These are phyloP conservation scores for Diaporthe citriasiana DNA, from an alignment of 2,329 filamentous ascomycete species.

Conservation along the genomic window DNA sequence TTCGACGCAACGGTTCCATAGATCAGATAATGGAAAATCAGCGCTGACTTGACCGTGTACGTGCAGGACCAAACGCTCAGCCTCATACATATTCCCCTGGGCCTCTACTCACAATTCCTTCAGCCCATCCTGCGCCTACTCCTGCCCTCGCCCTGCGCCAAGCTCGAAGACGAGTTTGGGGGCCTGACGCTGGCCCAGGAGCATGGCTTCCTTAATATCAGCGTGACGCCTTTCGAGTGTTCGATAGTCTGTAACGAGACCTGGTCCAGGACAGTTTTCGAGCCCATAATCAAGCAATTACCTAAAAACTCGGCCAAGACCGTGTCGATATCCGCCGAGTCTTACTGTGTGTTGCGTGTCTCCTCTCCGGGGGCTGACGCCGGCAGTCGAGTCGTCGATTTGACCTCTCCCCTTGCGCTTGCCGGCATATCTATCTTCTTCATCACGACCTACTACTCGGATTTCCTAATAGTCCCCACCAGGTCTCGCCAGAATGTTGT, in stretches of 20 bases:
- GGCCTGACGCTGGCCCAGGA: conserved; percentile 66
- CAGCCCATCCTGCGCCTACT: conserved; percentile 90
- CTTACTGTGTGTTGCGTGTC: conserved; percentile 90
- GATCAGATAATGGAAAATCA: not conserved
- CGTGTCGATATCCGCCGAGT: conserved; percentile 84
- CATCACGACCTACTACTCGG: conserved; percentile 97
- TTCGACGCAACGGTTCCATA: not conserved
- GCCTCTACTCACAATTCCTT: conserved; percentile 82
- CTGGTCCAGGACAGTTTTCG: conserved; percentile 81
- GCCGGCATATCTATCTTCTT: conserved; percentile 98
- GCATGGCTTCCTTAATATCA: conserved; percentile 93
- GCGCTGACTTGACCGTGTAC: conserved; percentile 49
- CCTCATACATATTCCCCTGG: conserved; percentile 89
- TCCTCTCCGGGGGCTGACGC: conserved; percentile 92
- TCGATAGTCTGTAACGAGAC: conserved; percentile 88
- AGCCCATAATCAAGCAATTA: conserved; percentile 76
- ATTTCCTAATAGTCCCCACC: conserved; percentile 92
- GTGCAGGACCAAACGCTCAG: conserved; percentile 86
- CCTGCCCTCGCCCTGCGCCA: conserved; percentile 71
- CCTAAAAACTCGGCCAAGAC: conserved; percentile 64
- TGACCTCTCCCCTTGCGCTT: conserved; percentile 90
- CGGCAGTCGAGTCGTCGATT: conserved; percentile 89
- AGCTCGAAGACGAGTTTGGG: conserved; percentile 56
- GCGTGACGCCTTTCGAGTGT: conserved; percentile 91
- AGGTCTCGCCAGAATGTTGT: conserved; percentile 82